A percentile compares a stretch with the other conserved stretches of the same genome.
Conservation (phyloP, 2,329 filamentous ascomycete genomes). For the Fusarium sp. region DNA sequence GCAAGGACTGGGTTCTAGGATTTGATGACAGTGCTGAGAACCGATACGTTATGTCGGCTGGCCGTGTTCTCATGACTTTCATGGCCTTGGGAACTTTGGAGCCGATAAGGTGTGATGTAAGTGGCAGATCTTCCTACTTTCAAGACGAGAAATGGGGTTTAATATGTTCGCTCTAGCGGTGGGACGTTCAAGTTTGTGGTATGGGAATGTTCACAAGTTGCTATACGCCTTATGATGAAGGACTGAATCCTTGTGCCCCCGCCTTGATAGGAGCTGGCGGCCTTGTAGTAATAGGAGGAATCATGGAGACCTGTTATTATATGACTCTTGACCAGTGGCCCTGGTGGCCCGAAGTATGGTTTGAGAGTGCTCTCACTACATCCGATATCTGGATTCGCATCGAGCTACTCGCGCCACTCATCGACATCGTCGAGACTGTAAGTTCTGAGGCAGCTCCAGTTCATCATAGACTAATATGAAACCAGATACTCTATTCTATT, state of each 20-base stretch:
- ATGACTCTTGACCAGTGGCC: constrained; percentile 15
- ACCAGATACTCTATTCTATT: constrained; percentile 15
- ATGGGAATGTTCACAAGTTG: constrained; percentile 31
- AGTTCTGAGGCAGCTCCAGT: background rate
- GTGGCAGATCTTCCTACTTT: background rate
- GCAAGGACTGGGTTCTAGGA: constrained; percentile 4
- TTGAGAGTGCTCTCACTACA: constrained; percentile 23
- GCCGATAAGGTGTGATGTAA: constrained; percentile 41
- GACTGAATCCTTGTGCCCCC: constrained; percentile 8
- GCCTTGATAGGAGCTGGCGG: constrained; percentile 20
- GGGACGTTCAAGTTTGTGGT: constrained; percentile 37
- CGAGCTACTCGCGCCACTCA: constrained; percentile 42
- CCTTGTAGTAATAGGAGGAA: constrained; percentile 8
- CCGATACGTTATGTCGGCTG: constrained; percentile 2
- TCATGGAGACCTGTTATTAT: constrained; percentile 19
- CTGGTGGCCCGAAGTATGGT: constrained; percentile 38
- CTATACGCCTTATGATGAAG: constrained; percentile 20
- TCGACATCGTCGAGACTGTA: constrained; percentile 47
- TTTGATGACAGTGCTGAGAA: background rate
- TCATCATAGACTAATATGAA: background rate
- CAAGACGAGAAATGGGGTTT: background rate
- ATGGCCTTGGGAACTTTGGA: constrained; percentile 43
- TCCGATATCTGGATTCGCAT: constrained; percentile 29
- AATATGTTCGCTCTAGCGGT: constrained; percentile 25
- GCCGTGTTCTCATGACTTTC: constrained; percentile 38